Conservation (phyloP, 176 grass and related monocot species). For the Themeda triandra region DNA sequence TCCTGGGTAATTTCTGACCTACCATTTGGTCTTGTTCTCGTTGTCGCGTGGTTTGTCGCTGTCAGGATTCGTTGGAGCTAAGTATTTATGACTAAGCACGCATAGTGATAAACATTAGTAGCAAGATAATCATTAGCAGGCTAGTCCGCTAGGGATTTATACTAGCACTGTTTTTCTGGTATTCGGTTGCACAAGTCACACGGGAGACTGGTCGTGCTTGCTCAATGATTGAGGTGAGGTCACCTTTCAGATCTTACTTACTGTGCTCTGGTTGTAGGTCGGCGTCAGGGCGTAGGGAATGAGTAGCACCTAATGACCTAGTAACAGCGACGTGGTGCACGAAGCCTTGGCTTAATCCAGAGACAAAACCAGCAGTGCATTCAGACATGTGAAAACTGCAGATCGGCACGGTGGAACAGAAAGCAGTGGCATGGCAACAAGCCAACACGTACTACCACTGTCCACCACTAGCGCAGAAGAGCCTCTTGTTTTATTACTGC, state of each 20-base stretch:
- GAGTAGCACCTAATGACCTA: background rate
- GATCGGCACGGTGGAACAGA: background rate
- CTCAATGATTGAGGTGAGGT: background rate
- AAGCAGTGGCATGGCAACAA: background rate
- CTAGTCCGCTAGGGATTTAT: background rate
- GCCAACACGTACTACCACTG: too few relatives aligned
- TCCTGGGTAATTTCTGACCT: constrained; percentile 8
- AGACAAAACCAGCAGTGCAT: background rate
- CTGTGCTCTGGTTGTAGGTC: constrained; percentile 3
- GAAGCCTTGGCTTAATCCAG: background rate
- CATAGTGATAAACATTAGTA: background rate
- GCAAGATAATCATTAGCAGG: background rate
- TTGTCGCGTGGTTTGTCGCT: constrained; percentile 9
- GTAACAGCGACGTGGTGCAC: background rate
- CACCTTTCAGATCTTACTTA: too few relatives aligned
- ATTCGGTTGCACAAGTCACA: background rate
- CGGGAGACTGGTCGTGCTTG: background rate
- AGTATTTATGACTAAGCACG: background rate
- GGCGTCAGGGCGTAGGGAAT: background rate
- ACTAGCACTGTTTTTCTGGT: background rate
- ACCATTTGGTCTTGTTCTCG: background rate
- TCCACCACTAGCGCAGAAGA: too few relatives aligned
- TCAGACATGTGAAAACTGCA: constrained; percentile 15
- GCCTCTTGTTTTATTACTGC: background rate
- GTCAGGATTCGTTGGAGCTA: background rate